Percentiles rank a stretch among this genome's conserved stretches.
These are phyloP conservation scores for Emergomyces pasteurianus DNA, from an alignment of 2,329 filamentous ascomycete species.

Conservation along the genomic window DNA sequence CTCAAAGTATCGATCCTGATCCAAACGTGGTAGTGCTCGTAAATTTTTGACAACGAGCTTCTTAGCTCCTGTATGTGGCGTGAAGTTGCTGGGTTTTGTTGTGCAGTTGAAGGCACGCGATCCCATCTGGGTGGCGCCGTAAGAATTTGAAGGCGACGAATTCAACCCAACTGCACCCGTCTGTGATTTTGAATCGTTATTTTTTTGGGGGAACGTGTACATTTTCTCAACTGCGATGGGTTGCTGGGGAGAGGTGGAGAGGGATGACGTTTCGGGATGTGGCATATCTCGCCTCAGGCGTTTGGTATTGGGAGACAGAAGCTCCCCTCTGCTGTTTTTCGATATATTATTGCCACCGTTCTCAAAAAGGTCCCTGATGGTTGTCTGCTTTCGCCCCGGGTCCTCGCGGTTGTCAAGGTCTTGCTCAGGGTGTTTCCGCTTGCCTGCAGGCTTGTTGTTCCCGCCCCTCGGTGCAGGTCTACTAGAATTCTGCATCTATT, in stretches of 20 bases:
- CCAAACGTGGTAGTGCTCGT: conserved; percentile 49
- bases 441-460: conserved; percentile 32
- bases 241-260: background rate
- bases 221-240: conserved; percentile 34
- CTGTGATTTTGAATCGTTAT: conserved; percentile 22
- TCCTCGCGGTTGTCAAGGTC: conserved; percentile 23
- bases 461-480: conserved; percentile 29
- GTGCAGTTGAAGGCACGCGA: conserved; percentile 20
- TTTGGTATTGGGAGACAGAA: conserved; percentile 28
- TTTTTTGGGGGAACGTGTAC: conserved; percentile 38
- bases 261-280: background rate
- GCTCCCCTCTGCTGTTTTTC: conserved; percentile 13
- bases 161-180: conserved; percentile 23
- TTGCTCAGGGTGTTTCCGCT: conserved; percentile 24
- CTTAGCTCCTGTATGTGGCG: conserved; percentile 64
- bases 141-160: conserved; percentile 15
- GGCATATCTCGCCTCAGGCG: conserved; percentile 16
- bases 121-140: conserved; percentile 9
- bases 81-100: conserved; percentile 42
- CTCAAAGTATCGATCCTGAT: conserved; percentile 66
- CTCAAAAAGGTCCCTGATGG: conserved; percentile 36
- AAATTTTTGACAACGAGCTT: conserved; percentile 93
- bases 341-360: conserved; percentile 11
- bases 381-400: conserved; percentile 21
- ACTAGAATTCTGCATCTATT: conserved; percentile 32